Percentiles rank a stretch among this genome's conserved stretches.
Conservation (phyloP, 2,329 filamentous ascomycete genomes). For the Setomelanomma holmii region DNA sequence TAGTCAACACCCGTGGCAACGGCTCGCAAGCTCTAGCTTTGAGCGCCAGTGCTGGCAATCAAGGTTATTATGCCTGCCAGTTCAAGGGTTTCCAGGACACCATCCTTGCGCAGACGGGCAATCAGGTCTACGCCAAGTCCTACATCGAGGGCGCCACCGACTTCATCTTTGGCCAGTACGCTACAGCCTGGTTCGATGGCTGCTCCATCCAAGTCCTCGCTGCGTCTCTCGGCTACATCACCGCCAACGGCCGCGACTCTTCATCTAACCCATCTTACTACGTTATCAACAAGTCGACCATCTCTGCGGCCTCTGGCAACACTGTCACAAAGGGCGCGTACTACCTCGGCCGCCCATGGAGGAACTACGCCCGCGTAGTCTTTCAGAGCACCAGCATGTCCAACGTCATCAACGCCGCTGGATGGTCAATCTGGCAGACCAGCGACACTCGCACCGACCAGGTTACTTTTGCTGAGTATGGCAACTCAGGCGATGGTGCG, state of each 20-base stretch:
- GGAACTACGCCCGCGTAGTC: conserved; percentile 58
- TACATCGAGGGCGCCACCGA: conserved; percentile 66
- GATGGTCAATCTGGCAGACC: conserved; percentile 65
- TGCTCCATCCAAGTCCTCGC: conserved; percentile 57
- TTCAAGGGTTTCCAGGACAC: conserved; percentile 67
- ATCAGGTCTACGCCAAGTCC: conserved; percentile 63
- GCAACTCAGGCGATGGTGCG: conserved; percentile 65
- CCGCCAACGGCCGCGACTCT: conserved; percentile 44
- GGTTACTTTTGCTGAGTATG: conserved; percentile 66
- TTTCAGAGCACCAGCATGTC: conserved; percentile 61
- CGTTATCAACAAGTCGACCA: conserved; percentile 62
- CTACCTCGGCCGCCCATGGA: conserved; percentile 63
- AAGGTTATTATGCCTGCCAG: conserved; percentile 65
- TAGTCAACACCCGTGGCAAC: conserved; percentile 54
- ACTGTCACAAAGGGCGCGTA: conserved; percentile 50
- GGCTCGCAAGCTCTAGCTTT: conserved; percentile 63
- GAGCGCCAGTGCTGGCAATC: conserved; percentile 57
- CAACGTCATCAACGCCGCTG: conserved; percentile 64
- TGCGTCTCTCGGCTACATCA: conserved; percentile 51
- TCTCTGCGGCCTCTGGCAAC: conserved; percentile 52
- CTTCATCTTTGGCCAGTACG: conserved; percentile 64
- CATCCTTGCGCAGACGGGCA: conserved; percentile 52
- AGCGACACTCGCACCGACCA: conserved; percentile 58
- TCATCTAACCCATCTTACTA: conserved; percentile 55
- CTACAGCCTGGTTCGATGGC: conserved; percentile 60